Conservation (phyloP, 2,329 filamentous ascomycete species). For the Sclerotinia borealis region DNA sequence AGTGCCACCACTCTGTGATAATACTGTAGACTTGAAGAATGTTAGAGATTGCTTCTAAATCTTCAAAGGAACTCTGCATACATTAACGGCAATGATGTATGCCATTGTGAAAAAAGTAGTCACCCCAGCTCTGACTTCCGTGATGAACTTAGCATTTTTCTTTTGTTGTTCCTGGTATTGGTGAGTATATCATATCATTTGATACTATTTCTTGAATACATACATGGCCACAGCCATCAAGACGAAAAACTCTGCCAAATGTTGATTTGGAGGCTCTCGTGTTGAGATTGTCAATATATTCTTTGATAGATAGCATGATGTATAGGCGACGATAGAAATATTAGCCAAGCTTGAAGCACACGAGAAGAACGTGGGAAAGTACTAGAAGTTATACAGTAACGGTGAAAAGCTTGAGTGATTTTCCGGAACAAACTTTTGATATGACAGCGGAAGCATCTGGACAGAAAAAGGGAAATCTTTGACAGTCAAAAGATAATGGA, state of each 20-base stretch:
- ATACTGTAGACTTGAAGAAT: constrained; percentile 57
- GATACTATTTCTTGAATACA: constrained; percentile 23
- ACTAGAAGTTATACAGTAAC: constrained; percentile 18
- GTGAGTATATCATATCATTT: neutral
- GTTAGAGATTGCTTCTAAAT: neutral
- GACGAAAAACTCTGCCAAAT: constrained; percentile 57
- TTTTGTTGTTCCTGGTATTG: constrained; percentile 56
- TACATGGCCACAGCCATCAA: constrained; percentile 65
- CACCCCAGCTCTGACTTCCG: constrained; percentile 71
- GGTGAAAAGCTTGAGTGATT: neutral
- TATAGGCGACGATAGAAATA: neutral
- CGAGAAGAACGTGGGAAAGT: constrained; percentile 21
- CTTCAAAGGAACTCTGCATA: constrained; percentile 30
- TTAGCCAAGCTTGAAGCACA: constrained; percentile 5
- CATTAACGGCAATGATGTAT: constrained; percentile 74
- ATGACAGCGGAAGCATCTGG: constrained; percentile 12
- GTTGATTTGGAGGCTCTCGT: constrained; percentile 37
- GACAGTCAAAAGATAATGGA: constrained; percentile 6
- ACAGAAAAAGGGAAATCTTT: neutral
- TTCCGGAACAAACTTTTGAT: constrained; percentile 5
- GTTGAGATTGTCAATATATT: constrained; percentile 29
- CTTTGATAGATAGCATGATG: constrained; percentile 10
- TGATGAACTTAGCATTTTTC: constrained; percentile 63
- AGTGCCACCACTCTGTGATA: constrained; percentile 70
- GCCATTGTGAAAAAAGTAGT: constrained; percentile 80